Evolutionary conservation across 257 asterid genomes (phyloP).

Genomic region (Paraleonurus japonicus): DNA sequence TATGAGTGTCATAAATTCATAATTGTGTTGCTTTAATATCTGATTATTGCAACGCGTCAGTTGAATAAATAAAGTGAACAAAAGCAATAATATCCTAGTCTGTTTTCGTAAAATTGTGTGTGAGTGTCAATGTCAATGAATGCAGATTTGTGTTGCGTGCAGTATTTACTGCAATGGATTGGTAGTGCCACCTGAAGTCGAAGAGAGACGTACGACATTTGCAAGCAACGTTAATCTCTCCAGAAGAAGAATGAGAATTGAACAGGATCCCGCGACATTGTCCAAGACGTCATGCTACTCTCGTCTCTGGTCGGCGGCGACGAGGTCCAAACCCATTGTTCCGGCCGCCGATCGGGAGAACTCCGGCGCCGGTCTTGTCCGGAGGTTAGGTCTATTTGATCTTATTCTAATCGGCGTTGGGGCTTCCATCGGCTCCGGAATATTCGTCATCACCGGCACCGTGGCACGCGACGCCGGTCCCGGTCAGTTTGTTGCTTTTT

Average conservation of each 20-base stretch:
- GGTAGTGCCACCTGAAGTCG: neutral
- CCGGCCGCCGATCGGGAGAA: conserved; percentile 35
- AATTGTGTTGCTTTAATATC: no score
- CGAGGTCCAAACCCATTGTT: conserved; percentile 57
- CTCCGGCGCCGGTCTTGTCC: conserved; percentile 65
- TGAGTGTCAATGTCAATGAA: no score
- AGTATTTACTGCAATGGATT: neutral
- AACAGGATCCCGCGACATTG: conserved; percentile 30
- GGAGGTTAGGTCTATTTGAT: conserved; percentile 78
- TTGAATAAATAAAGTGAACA: no score
- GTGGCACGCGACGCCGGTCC: conserved; percentile 96
- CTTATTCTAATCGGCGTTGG: conserved; percentile 87
- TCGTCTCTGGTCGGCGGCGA: conserved; percentile 76
- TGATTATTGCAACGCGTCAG: no score
- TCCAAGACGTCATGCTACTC: conserved; percentile 47
- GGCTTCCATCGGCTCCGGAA: conserved; percentile 97
- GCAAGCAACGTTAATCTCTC: neutral
- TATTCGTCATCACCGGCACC: conserved; percentile 95
- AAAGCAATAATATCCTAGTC: no score
- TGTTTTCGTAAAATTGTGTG: no score
- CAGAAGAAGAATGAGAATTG: conserved; percentile 20
- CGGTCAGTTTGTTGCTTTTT: conserved; percentile 42
- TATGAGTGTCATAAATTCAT: no score
- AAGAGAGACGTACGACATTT: no score
- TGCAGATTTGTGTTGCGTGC: neutral